phyloP scores from a whole-genome alignment of 345 rosid species.

The Linum usitatissimum region DNA sequence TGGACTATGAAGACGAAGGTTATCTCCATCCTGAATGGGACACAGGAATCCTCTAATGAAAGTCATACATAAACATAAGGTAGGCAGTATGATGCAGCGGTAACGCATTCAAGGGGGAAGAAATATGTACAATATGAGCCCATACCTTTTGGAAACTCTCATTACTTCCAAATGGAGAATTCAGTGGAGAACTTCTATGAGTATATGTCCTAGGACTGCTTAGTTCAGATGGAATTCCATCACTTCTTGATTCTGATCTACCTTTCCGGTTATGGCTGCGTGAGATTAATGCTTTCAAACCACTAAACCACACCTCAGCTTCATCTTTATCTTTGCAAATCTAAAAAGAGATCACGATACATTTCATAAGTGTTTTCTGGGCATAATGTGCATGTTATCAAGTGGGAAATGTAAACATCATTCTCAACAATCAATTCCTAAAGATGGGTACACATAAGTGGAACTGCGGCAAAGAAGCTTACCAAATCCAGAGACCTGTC shows the following conservation, averaged over 20 bases:
- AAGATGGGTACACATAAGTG: not conserved
- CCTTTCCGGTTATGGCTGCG: conserved; percentile 47
- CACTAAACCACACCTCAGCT: conserved; percentile 81
- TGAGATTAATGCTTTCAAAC: conserved; percentile 64
- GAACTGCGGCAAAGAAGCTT: conserved; percentile 14
- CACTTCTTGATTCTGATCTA: conserved; percentile 69
- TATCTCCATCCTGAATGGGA: conserved; percentile 59
- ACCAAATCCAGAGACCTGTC: conserved; percentile 96
- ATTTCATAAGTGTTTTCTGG: conserved; percentile 8
- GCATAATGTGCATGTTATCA: not conserved
- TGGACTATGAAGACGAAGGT: conserved; percentile 77
- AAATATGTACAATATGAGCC: not conserved
- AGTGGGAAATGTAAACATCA: not conserved
- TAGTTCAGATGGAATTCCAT: conserved; percentile 58
- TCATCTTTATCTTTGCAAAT: conserved; percentile 82
- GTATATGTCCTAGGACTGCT: conserved; percentile 90
- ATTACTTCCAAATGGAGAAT: conserved; percentile 77
- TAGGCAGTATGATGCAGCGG: conserved; percentile 8
- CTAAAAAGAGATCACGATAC: conserved; percentile 19
- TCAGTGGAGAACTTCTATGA: conserved; percentile 80
- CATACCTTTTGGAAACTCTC: conserved; percentile 82
- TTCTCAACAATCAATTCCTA: conserved; percentile 10
- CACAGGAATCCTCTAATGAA: conserved; percentile 10
- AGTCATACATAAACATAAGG: conserved; percentile 7
- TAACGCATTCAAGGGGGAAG: not conserved